phyloP scores from a whole-genome alignment of 1,284 basidiomycete genomes.

The Leccinum pallidistipes region DNA sequence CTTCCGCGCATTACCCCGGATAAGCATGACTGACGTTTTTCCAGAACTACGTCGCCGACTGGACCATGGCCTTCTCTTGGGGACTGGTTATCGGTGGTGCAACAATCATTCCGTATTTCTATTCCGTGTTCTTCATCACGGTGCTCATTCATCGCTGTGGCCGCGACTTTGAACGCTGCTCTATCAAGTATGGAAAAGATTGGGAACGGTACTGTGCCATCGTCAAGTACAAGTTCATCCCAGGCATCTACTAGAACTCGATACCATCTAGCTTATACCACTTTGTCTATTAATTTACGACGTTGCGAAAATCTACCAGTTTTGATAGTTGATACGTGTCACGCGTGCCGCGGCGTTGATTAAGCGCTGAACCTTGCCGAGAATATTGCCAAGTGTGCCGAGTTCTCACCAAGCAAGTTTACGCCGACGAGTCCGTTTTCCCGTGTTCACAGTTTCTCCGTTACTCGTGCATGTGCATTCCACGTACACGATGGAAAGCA shows the following conservation, averaged over 20 bases:
- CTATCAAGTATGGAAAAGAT: constrained; percentile 92
- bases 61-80: constrained; percentile 90
- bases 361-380: constrained; percentile 11
- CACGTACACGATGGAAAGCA: constrained; percentile 70
- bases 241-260: constrained; percentile 54
- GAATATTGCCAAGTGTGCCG: constrained; percentile 7
- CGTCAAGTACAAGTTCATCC: constrained; percentile 91
- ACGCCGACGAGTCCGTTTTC: neutral
- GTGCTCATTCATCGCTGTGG: constrained; percentile 87
- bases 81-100: constrained; percentile 82
- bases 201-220: constrained; percentile 88
- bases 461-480: constrained; percentile 7
- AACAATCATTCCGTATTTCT: constrained; percentile 93
- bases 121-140: constrained; percentile 90
- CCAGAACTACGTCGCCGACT: constrained; percentile 86
- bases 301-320: neutral
- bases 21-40: constrained; percentile 1
- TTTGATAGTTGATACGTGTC: constrained; percentile 14
- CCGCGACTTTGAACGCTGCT: constrained; percentile 92
- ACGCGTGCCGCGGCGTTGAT: neutral
- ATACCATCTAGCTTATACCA: constrained; percentile 14
- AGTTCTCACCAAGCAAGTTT: constrained; percentile 28
- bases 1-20: neutral
- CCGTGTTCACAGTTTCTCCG: constrained; percentile 6
- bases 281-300: constrained; percentile 7